Percentiles rank a stretch among this genome's conserved stretches.
Conservation (phyloP, 768 basidiomycete species). For the Tricholoma matsutake region DNA sequence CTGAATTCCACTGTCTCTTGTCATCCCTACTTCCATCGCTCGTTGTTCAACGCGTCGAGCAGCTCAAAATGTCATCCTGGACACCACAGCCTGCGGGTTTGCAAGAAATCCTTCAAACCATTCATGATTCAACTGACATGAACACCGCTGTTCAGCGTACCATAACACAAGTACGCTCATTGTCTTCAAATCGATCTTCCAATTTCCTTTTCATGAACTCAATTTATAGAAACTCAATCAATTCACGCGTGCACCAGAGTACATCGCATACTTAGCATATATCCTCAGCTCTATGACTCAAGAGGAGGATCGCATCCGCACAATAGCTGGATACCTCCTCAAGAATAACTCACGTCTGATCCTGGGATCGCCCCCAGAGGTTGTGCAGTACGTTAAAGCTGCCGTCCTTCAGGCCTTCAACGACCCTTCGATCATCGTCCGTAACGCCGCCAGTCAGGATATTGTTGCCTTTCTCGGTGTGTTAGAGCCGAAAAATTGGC, state of each 20-base stretch:
- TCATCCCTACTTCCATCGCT: constrained; percentile 19
- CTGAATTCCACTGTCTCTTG: constrained; percentile 21
- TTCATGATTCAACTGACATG: constrained; percentile 85
- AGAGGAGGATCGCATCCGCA: constrained; percentile 91
- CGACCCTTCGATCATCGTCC: constrained; percentile 81
- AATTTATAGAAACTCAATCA: constrained; percentile 73
- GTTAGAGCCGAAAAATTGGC: constrained; percentile 91
- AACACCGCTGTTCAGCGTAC: constrained; percentile 71
- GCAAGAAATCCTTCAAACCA: constrained; percentile 88
- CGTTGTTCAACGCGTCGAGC: constrained; percentile 35
- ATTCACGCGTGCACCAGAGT: constrained; percentile 88
- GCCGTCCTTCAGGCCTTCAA: constrained; percentile 79
- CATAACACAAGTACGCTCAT: constrained; percentile 72
- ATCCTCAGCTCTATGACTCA: constrained; percentile 78
- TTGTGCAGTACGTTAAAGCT: constrained; percentile 69
- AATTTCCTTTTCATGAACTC: constrained; percentile 16
- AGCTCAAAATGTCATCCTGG: constrained; percentile 69
- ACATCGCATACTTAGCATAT: constrained; percentile 93
- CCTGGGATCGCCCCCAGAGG: constrained; percentile 60
- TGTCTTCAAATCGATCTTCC: constrained; percentile 16
- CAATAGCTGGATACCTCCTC: constrained; percentile 93
- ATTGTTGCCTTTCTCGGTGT: constrained; percentile 87
- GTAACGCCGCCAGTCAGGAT: constrained; percentile 91
- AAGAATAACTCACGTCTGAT: constrained; percentile 92
- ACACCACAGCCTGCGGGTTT: constrained; percentile 80